These are phyloP conservation scores for Afroboletus lepidellus DNA, from an alignment of 1,284 basidiomycete genomes.

Conservation along the genomic window DNA sequence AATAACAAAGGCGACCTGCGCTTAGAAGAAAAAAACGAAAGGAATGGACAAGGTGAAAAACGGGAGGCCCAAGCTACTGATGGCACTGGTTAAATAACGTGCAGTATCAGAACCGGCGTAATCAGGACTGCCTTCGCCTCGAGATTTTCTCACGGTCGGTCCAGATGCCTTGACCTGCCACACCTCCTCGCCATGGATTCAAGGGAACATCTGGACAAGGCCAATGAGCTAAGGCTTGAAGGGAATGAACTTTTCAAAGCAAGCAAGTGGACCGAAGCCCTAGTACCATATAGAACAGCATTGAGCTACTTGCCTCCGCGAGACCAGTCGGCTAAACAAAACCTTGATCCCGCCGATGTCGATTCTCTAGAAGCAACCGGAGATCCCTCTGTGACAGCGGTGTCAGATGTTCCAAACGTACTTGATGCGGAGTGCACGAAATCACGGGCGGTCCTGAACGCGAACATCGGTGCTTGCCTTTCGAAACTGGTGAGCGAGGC, in stretches of 20 bases:
- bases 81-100: not conserved
- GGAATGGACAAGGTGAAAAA: not conserved
- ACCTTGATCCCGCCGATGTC: conserved; percentile 12
- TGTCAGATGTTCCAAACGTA: conserved; percentile 4
- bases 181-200: conserved; percentile 7
- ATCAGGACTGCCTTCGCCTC: not conserved
- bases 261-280: conserved; percentile 62
- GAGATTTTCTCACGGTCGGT: conserved; percentile 1
- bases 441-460: conserved; percentile 65
- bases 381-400: conserved; percentile 2
- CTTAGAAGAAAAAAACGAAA: conserved; percentile 25
- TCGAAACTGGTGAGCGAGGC: conserved; percentile 63
- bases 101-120: not conserved
- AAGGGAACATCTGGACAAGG: conserved; percentile 47
- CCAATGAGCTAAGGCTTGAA: conserved; percentile 59
- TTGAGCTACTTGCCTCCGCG: conserved; percentile 56
- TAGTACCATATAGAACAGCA: conserved; percentile 59
- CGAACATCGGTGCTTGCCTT: conserved; percentile 81
- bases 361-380: conserved; percentile 13
- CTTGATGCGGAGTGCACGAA: conserved; percentile 51
- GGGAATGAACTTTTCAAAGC: conserved; percentile 54
- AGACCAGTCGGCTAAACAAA: conserved; percentile 19
- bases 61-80: not conserved
- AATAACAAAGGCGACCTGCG: conserved; percentile 45
- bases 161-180: not conserved